These are phyloP conservation scores for Epichloe typhina DNA, from an alignment of 2,329 filamentous ascomycete species.

Conservation along the genomic window DNA sequence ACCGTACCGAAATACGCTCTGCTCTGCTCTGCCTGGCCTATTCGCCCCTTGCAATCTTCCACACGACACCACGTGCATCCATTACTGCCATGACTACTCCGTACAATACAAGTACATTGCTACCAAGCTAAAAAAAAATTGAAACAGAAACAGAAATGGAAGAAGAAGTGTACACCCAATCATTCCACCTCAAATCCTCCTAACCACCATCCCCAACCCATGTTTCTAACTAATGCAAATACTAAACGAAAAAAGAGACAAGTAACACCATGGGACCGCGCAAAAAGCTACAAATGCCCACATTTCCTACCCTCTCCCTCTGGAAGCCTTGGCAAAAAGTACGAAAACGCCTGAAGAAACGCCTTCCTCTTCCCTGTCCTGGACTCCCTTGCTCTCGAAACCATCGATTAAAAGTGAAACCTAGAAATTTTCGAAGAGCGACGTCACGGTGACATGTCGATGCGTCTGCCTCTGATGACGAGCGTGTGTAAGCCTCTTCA, in stretches of 20 bases:
- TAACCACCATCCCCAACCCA: not conserved
- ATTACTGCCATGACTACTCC: not conserved
- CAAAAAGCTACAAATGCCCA: not conserved
- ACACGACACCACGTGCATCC: not conserved
- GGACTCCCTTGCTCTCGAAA: not conserved
- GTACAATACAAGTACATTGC: slow-evolving; percentile 1
- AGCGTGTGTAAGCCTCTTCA: too few species aligned
- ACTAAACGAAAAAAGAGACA: not conserved
- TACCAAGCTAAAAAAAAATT: not conserved
- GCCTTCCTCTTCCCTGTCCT: slow-evolving; percentile 1
- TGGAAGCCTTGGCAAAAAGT: too few species aligned
- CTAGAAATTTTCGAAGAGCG: not conserved
- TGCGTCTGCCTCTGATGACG: not conserved
- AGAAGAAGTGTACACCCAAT: not conserved
- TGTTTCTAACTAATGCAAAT: not conserved
- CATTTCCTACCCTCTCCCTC: not conserved
- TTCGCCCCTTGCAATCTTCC: not conserved
- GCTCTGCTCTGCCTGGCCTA: too few species aligned
- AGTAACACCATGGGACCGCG: not conserved
- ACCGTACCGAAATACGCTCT: too few species aligned
- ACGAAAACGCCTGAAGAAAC: slow-evolving; percentile 1
- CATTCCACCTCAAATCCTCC: not conserved
- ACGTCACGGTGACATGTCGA: not conserved
- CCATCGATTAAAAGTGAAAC: not conserved
- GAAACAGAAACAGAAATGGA: not conserved